Conservation (phyloP, 768 basidiomycete species). For the Termitomyces sp. region DNA sequence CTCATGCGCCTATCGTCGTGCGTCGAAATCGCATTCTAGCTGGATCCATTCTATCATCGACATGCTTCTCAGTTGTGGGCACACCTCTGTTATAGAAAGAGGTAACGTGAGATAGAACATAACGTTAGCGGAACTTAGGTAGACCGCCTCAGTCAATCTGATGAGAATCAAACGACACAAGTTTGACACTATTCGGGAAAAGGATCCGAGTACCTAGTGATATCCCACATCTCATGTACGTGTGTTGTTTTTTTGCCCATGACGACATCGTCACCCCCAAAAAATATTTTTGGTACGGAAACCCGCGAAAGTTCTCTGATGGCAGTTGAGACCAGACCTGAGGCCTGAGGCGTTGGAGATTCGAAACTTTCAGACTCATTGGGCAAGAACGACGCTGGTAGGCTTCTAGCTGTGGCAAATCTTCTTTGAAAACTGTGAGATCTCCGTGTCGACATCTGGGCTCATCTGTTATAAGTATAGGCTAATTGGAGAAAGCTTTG, state of each 20-base stretch:
- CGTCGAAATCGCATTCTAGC: no score
- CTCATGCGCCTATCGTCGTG: background rate
- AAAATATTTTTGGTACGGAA: background rate
- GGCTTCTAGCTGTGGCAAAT: background rate
- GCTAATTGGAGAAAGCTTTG: background rate
- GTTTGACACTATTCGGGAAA: background rate
- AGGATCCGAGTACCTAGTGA: background rate
- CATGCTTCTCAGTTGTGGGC: background rate
- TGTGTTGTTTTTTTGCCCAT: background rate
- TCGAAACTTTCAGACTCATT: constrained; percentile 1
- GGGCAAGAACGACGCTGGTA: background rate
- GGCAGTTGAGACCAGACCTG: background rate
- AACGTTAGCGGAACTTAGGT: background rate
- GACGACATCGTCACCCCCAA: constrained; percentile 3
- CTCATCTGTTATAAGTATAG: background rate
- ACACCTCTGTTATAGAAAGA: background rate
- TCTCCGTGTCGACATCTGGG: background rate
- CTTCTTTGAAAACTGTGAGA: background rate
- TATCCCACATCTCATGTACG: background rate
- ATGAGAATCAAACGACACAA: background rate
- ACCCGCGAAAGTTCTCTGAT: constrained; percentile 8
- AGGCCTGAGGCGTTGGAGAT: background rate
- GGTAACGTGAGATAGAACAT: background rate
- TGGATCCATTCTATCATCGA: background rate
- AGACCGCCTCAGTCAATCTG: constrained; percentile 2